phyloP scores from a whole-genome alignment of 805 yeast genomes.

The Candida glaebosa region DNA sequence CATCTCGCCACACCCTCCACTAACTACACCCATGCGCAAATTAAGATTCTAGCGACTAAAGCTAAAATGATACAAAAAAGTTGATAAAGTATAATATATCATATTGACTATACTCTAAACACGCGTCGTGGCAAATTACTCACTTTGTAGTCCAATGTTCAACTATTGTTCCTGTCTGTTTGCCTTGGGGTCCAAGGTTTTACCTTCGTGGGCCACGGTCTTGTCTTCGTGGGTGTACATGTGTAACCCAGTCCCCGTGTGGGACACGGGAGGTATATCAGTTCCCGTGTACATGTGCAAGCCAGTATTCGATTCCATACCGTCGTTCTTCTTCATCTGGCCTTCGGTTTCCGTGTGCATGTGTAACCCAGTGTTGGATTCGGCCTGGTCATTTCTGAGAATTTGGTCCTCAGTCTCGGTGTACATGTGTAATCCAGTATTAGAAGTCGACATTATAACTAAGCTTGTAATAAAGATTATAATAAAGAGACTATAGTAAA shows the following conservation, averaged over 20 bases:
- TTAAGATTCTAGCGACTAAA: too few species aligned
- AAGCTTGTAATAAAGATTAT: background rate
- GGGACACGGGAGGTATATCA: background rate
- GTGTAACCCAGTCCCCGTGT: background rate
- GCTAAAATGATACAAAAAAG: too few species aligned
- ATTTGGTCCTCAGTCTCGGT: background rate
- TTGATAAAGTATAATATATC: too few species aligned
- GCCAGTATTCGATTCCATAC: background rate
- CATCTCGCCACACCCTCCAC: too few species aligned
- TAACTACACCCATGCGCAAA: too few species aligned
- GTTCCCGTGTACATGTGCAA: background rate
- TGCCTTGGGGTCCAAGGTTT: background rate
- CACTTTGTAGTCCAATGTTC: background rate
- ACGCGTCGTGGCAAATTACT: too few species aligned
- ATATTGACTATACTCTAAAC: too few species aligned
- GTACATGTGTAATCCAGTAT: slow-evolving; percentile 2
- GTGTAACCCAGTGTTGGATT: slow-evolving; percentile 1
- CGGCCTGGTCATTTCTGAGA: background rate
- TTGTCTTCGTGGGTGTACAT: too few species aligned
- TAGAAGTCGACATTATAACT: background rate
- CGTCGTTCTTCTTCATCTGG: background rate
- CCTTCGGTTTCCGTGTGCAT: background rate
- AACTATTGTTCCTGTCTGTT: background rate
- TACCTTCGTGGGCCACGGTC: too few species aligned
- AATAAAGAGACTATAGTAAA: background rate